A percentile compares a stretch with the other conserved stretches of the same genome.
Evolutionary conservation across 2,329 filamentous ascomycete species (phyloP).

Genomic region (Geoglossum cookeanum): DNA sequence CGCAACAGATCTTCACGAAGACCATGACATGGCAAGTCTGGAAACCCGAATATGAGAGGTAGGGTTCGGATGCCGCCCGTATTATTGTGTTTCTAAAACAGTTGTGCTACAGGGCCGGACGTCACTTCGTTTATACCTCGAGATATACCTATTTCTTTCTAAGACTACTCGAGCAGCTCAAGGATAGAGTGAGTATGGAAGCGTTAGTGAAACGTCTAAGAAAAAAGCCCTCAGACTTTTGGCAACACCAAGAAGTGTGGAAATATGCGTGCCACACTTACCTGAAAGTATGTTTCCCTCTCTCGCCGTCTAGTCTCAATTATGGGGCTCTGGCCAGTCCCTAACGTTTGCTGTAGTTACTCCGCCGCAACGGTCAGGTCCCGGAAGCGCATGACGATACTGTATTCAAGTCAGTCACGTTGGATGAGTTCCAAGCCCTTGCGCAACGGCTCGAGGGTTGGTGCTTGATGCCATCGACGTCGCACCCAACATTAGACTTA

Average conservation of each 20-base stretch:
- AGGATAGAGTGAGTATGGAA: slow-evolving; percentile 60
- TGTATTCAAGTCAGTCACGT: slow-evolving; percentile 42
- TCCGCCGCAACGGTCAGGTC: slow-evolving; percentile 37
- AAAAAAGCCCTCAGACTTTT: slow-evolving; percentile 59
- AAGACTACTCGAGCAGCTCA: slow-evolving; percentile 50
- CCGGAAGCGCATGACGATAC: slow-evolving; percentile 42
- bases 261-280: slow-evolving; percentile 39
- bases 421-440: slow-evolving; percentile 43
- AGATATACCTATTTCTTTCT: slow-evolving; percentile 74
- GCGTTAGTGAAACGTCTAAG: slow-evolving; percentile 60
- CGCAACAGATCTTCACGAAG: slow-evolving; percentile 75
- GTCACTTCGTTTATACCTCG: slow-evolving; percentile 82
- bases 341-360: slow-evolving; percentile 21
- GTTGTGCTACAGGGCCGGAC: slow-evolving; percentile 36
- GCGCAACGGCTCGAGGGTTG: slow-evolving; percentile 41
- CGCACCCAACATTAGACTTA: slow-evolving; percentile 35
- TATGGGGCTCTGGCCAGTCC: slow-evolving; percentile 11
- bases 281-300: slow-evolving; percentile 24
- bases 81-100: neutral
- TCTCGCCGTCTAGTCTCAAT: slow-evolving; percentile 13
- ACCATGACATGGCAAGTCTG: slow-evolving; percentile 90
- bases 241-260: slow-evolving; percentile 44
- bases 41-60: slow-evolving; percentile 66
- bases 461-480: slow-evolving; percentile 30
- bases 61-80: neutral